A percentile compares a stretch with the other conserved stretches of the same genome.
Conservation (phyloP, 2,329 filamentous ascomycete genomes). For the Talaromyces islandicus region DNA sequence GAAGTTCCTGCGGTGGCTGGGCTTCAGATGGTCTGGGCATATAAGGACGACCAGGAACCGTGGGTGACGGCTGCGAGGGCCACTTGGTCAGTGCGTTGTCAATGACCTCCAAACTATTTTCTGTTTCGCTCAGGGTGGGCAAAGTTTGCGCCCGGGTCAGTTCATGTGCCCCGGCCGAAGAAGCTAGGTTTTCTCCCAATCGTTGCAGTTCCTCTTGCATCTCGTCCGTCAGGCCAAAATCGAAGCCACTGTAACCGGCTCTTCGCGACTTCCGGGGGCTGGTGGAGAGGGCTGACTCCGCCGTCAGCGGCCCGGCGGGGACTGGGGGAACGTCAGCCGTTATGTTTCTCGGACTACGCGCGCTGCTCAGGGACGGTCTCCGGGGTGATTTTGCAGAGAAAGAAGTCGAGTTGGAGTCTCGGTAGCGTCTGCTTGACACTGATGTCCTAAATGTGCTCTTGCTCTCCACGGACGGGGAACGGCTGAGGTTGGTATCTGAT, state of each 20-base stretch:
- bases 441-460: constrained; percentile 37
- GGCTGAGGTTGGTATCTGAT: constrained; percentile 12
- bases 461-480: constrained; percentile 26
- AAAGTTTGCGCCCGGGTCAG: constrained; percentile 12
- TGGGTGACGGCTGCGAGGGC: constrained; percentile 10
- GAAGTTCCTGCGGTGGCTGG: not conserved
- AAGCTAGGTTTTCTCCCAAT: constrained; percentile 2
- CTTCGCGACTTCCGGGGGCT: constrained; percentile 15
- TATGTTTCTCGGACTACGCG: constrained; percentile 22
- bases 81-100: constrained; percentile 6
- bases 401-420: constrained; percentile 25
- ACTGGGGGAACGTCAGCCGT: constrained; percentile 29
- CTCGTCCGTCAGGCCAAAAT: constrained; percentile 21
- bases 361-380: constrained; percentile 28
- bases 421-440: constrained; percentile 33
- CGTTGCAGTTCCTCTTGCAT: constrained; percentile 9
- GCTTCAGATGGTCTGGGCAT: not conserved
- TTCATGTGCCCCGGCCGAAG: not conserved
- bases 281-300: constrained; percentile 20
- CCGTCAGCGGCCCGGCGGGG: constrained; percentile 21
- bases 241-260: constrained; percentile 23
- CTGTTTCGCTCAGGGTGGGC: not conserved
- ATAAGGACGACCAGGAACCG: constrained; percentile 5
- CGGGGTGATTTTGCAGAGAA: constrained; percentile 14
- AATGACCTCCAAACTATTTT: not conserved